These are phyloP conservation scores for Acarospora socialis DNA, from an alignment of 2,329 filamentous ascomycete species.

Conservation along the genomic window DNA sequence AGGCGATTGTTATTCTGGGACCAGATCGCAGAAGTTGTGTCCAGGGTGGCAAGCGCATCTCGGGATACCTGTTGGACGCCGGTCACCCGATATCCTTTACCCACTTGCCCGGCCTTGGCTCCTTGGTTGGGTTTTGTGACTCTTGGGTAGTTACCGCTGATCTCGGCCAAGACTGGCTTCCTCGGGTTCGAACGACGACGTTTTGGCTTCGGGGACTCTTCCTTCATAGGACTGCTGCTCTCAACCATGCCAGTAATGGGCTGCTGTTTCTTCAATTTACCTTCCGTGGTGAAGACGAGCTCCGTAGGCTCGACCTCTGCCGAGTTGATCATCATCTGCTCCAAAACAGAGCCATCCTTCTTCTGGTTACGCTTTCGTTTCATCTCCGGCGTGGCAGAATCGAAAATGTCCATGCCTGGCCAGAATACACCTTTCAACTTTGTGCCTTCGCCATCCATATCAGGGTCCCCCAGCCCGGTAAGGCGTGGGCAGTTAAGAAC, in stretches of 20 bases:
- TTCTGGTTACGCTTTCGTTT: constrained; percentile 37
- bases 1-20: constrained; percentile 1
- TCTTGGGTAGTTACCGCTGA: constrained; percentile 7
- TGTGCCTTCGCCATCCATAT: constrained; percentile 24
- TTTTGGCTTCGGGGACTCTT: constrained; percentile 5
- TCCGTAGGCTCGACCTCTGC: constrained; percentile 32
- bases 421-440: constrained; percentile 34
- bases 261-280: constrained; percentile 28
- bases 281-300: constrained; percentile 31
- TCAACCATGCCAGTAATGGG: constrained; percentile 35
- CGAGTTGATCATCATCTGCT: constrained; percentile 32
- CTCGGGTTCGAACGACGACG: not conserved
- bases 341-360: constrained; percentile 32
- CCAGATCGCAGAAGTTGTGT: not conserved
- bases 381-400: constrained; percentile 35
- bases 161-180: constrained; percentile 6
- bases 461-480: constrained; percentile 17
- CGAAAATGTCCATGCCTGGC: constrained; percentile 39
- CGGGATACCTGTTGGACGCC: constrained; percentile 1
- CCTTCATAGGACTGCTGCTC: constrained; percentile 19
- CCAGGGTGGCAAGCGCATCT: constrained; percentile 4
- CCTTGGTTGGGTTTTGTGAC: not conserved
- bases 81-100: not conserved
- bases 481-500: not conserved
- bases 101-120: constrained; percentile 2